phyloP scores from a whole-genome alignment of 495 filamentous ascomycete genomes.

The Aspergillus cristatus region DNA sequence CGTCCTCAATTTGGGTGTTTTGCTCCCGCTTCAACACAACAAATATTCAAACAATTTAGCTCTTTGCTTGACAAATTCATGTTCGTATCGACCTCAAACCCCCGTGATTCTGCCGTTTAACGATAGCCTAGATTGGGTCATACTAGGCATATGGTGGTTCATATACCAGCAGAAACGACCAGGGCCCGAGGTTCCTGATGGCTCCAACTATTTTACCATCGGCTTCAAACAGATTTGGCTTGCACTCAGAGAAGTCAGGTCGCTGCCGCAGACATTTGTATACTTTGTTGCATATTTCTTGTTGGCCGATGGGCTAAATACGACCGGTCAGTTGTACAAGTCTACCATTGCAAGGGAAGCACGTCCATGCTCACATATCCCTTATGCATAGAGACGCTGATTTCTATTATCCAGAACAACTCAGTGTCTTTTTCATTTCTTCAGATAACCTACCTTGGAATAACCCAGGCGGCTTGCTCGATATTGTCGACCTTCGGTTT shows the following conservation, averaged over 20 bases:
- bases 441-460: slow-evolving; percentile 40
- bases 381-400: slow-evolving; percentile 28
- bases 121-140: slow-evolving; percentile 28
- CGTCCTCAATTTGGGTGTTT: slow-evolving; percentile 36
- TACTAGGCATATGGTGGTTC: slow-evolving; percentile 44
- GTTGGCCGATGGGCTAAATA: slow-evolving; percentile 42
- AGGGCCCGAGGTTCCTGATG: slow-evolving; percentile 35
- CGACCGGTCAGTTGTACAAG: slow-evolving; percentile 25
- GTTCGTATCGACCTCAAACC: slow-evolving; percentile 6
- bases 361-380: too few relatives aligned
- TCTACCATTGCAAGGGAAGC: too few relatives aligned
- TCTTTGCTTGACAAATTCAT: slow-evolving; percentile 39
- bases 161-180: slow-evolving; percentile 41
- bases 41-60: slow-evolving; percentile 38
- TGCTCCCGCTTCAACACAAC: slow-evolving; percentile 33
- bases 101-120: too few relatives aligned
- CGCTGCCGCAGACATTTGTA: slow-evolving; percentile 36
- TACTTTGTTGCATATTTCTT: slow-evolving; percentile 42
- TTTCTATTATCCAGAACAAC: slow-evolving; percentile 40
- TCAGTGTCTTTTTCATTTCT: slow-evolving; percentile 39
- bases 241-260: slow-evolving; percentile 30
- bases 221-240: slow-evolving; percentile 41
- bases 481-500: slow-evolving; percentile 40
- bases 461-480: slow-evolving; percentile 35
- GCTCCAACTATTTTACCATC: slow-evolving; percentile 36